Evolutionary conservation across 2,329 filamentous ascomycete species (phyloP).

Genomic region (Chaetomium strumarium): DNA sequence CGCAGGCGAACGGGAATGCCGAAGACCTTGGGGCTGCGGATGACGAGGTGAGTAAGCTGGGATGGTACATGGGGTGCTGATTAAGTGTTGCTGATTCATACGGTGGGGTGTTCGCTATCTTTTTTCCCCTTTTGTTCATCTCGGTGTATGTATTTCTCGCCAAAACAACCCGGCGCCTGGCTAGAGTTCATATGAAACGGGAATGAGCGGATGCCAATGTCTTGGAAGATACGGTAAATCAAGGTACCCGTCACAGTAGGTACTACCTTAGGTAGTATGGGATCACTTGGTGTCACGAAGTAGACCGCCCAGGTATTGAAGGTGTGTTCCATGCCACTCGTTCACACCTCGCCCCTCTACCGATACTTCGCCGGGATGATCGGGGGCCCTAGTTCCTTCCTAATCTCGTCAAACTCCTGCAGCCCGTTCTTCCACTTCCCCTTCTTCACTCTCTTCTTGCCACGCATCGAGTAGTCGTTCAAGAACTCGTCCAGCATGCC

Average conservation of each 20-base stretch:
- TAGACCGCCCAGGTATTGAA: background rate
- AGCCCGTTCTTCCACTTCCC: constrained; percentile 75
- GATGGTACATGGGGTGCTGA: constrained; percentile 16
- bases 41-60: constrained; percentile 9
- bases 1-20: background rate
- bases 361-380: constrained; percentile 40
- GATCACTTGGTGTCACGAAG: no score
- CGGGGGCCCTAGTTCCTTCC: constrained; percentile 72
- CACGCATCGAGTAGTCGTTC: constrained; percentile 62
- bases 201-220: no score
- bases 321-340: no score
- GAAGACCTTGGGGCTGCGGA: background rate
- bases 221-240: no score
- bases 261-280: no score
- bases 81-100: constrained; percentile 10
- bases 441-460: constrained; percentile 73
- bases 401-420: constrained; percentile 85
- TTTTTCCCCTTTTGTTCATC: background rate
- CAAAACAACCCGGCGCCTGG: no score
- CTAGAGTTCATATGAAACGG: no score
- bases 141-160: background rate
- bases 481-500: constrained; percentile 91
- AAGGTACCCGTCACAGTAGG: no score
- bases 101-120: background rate
- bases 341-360: background rate